These are phyloP conservation scores for Ceratobasidium sp. DNA, from an alignment of 1,284 basidiomycete species.

Conservation along the genomic window DNA sequence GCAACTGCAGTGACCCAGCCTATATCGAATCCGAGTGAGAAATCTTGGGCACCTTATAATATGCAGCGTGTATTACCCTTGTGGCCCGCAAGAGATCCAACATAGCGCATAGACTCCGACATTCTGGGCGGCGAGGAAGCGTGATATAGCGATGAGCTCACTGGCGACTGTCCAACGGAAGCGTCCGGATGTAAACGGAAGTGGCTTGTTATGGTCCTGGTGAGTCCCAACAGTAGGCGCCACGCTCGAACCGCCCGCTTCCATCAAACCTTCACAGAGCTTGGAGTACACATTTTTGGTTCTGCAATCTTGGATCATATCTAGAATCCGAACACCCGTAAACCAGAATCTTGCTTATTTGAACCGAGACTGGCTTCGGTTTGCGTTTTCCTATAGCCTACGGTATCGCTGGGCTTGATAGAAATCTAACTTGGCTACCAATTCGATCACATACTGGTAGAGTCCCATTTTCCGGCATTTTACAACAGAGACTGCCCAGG, in stretches of 20 bases:
- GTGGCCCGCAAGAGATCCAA: slow-evolving; percentile 95
- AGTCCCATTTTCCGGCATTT: no score
- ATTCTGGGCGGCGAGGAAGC: slow-evolving; percentile 60
- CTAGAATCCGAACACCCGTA: no score
- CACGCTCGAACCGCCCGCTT: background rate
- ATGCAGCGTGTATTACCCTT: slow-evolving; percentile 53
- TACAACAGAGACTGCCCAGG: no score
- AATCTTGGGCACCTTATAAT: background rate
- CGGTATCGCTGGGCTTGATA: no score
- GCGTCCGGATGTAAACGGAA: slow-evolving; percentile 17
- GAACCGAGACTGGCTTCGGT: no score
- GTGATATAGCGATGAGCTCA: slow-evolving; percentile 16
- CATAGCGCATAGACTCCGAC: slow-evolving; percentile 91
- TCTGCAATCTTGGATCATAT: background rate
- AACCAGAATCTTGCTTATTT: no score
- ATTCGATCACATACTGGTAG: no score
- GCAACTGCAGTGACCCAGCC: slow-evolving; percentile 98
- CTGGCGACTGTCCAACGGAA: slow-evolving; percentile 22
- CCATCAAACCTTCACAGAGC: background rate
- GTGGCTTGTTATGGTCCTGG: slow-evolving; percentile 29
- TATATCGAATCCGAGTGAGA: slow-evolving; percentile 55
- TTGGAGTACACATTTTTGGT: background rate
- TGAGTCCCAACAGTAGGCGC: background rate
- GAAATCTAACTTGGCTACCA: no score
- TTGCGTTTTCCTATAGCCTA: no score